These are phyloP conservation scores for Paralagenidium karlingii DNA, from an alignment of 352 stramenopile genomes.

Conservation along the genomic window DNA sequence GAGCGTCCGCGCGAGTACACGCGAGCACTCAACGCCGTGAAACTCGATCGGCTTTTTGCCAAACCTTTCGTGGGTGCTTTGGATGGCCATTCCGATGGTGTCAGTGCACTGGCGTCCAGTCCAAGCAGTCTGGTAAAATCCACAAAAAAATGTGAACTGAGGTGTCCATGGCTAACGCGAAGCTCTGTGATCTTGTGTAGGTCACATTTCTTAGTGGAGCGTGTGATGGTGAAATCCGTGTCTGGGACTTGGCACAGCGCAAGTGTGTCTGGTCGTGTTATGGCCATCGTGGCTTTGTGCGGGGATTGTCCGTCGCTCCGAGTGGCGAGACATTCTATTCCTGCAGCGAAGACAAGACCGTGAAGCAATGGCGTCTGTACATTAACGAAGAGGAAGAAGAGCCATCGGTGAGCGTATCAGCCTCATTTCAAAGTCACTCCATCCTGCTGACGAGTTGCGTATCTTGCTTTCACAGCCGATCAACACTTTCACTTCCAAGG, in stretches of 20 bases:
- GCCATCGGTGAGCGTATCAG: constrained; percentile 15
- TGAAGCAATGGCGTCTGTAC: constrained; percentile 86
- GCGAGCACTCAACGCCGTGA: constrained; percentile 93
- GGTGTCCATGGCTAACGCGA: background rate
- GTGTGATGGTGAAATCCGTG: constrained; percentile 88
- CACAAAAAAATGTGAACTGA: background rate
- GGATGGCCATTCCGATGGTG: constrained; percentile 94
- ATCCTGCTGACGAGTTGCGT: constrained; percentile 4
- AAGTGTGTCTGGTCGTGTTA: constrained; percentile 90
- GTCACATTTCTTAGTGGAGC: constrained; percentile 77
- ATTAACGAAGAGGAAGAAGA: constrained; percentile 62
- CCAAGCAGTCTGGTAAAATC: constrained; percentile 71
- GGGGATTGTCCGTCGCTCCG: constrained; percentile 75
- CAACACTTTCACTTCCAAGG: constrained; percentile 71
- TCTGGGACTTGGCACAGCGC: constrained; percentile 95
- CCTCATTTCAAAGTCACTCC: constrained; percentile 6
- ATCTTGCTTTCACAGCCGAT: constrained; percentile 19
- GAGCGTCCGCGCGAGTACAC: constrained; percentile 92
- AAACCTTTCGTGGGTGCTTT: constrained; percentile 97
- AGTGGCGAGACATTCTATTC: constrained; percentile 86
- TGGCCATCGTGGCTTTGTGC: constrained; percentile 91
- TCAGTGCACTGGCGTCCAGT: constrained; percentile 88
- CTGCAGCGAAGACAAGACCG: constrained; percentile 91
- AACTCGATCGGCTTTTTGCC: constrained; percentile 98
- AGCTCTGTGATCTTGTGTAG: constrained; percentile 24